Conservation (phyloP, 371 early-diverging fungal genomes). For the Mucor saturninus region DNA sequence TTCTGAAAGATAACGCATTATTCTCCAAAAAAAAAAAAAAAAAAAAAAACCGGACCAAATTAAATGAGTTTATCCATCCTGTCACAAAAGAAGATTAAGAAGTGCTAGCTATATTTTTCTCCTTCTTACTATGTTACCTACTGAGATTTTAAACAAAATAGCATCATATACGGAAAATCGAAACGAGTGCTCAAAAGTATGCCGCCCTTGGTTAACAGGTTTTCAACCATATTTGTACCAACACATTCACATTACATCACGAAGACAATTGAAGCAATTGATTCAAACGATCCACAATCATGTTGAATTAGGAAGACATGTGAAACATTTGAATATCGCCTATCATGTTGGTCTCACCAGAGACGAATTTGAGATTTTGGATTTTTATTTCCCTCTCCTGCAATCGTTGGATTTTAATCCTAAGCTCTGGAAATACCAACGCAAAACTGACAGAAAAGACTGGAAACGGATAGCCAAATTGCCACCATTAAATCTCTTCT, state of each 20-base stretch:
- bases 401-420: slow-evolving; percentile 15
- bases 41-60: no score
- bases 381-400: slow-evolving; percentile 3
- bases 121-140: slow-evolving; percentile 6
- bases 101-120: not conserved
- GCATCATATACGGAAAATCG: not conserved
- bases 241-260: not conserved
- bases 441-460: no score
- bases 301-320: not conserved
- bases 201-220: not conserved
- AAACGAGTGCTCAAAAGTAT: slow-evolving; percentile 6
- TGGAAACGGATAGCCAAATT: slow-evolving; percentile 6
- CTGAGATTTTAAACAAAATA: slow-evolving; percentile 10
- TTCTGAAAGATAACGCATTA: no score
- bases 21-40: no score
- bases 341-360: slow-evolving; percentile 12
- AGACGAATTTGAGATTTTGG: slow-evolving; percentile 11
- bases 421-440: slow-evolving; percentile 14
- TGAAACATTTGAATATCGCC: slow-evolving; percentile 9
- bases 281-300: not conserved
- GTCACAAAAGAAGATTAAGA: no score
- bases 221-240: slow-evolving; percentile 7
- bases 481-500: slow-evolving; percentile 6
- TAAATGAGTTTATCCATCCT: no score
- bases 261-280: slow-evolving; percentile 10